These are phyloP conservation scores for Fabrea salina DNA, from an alignment of 169 alveolate genomes.

Conservation along the genomic window DNA sequence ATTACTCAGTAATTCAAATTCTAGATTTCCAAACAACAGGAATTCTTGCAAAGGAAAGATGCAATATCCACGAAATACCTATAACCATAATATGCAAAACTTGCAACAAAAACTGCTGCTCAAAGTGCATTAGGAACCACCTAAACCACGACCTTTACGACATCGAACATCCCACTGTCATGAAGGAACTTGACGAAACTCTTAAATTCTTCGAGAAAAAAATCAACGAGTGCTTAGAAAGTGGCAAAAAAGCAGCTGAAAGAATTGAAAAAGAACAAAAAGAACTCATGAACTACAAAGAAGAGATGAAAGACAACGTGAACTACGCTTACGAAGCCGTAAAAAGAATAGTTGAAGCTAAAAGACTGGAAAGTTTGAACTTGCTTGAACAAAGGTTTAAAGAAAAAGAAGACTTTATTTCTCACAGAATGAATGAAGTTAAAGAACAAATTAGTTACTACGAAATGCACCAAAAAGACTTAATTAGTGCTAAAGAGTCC, in stretches of 20 bases:
- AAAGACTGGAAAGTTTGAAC: neutral
- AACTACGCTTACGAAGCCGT: neutral
- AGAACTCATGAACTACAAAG: neutral
- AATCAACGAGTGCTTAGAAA: neutral
- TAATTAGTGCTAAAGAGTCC: neutral
- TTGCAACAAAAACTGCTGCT: neutral
- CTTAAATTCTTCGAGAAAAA: neutral
- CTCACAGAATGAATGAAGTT: neutral
- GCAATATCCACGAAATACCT: neutral
- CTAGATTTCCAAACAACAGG: neutral
- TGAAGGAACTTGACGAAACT: neutral
- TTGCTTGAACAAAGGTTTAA: neutral
- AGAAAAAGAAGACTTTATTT: conserved; percentile 24
- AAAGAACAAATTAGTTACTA: conserved; percentile 5
- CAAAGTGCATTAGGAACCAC: conserved; percentile 23
- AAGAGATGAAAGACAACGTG: neutral
- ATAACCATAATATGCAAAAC: conserved; percentile 14
- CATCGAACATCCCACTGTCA: neutral
- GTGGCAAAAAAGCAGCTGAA: neutral
- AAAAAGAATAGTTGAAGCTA: neutral
- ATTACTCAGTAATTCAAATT: neutral
- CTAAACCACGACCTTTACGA: conserved; percentile 6
- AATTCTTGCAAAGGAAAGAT: neutral
- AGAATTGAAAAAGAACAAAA: conserved; percentile 4
- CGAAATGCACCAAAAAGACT: neutral